Percentiles rank a stretch among this genome's conserved stretches.
Evolutionary conservation across 305 asterid species (phyloP).

Genomic region (Fraxinus velutina): DNA sequence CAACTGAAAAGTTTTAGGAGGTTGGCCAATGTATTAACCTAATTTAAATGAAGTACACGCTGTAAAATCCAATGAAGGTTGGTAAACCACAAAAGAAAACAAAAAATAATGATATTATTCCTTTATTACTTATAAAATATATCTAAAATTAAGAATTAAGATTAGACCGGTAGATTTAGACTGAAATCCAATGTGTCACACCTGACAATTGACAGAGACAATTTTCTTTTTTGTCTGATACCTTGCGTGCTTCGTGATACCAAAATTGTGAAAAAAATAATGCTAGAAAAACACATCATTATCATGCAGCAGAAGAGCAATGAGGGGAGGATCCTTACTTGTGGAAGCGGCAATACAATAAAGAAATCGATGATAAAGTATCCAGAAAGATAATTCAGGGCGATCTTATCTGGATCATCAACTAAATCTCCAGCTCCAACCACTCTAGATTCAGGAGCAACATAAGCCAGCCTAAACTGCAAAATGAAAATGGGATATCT

Average conservation of each 20-base stretch:
- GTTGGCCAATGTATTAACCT: not conserved
- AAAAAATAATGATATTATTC: not conserved
- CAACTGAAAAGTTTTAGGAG: not conserved
- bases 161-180: not conserved
- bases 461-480: conserved; percentile 90
- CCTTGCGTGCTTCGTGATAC: not conserved
- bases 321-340: conserved; percentile 37
- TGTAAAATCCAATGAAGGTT: not conserved
- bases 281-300: not conserved
- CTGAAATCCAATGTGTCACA: not conserved
- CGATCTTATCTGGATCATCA: conserved; percentile 72
- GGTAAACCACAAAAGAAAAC: not conserved
- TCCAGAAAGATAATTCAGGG: conserved; percentile 56
- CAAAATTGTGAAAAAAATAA: not conserved
- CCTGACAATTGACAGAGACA: not conserved
- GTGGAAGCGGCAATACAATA: conserved; percentile 74
- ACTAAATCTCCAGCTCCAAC: conserved; percentile 82
- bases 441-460: conserved; percentile 77
- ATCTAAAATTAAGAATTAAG: not conserved
- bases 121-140: not conserved
- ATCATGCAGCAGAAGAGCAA: conserved; percentile 1
- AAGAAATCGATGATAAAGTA: conserved; percentile 57
- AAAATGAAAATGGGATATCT: conserved; percentile 18
- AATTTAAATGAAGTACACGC: not conserved
- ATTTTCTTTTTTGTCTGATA: not conserved